phyloP scores from a whole-genome alignment of 768 basidiomycete genomes.

The Lentinula sp. region DNA sequence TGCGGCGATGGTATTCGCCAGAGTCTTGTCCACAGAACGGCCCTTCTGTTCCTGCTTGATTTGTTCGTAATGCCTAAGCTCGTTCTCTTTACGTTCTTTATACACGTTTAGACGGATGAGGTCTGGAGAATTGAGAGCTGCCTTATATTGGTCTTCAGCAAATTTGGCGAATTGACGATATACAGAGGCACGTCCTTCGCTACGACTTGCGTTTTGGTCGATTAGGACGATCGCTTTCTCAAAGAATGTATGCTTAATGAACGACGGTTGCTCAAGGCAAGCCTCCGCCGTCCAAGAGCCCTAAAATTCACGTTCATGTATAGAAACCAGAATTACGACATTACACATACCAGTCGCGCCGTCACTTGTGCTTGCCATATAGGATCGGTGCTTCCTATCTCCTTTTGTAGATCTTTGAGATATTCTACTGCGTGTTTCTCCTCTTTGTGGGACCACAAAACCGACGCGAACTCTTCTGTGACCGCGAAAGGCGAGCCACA shows the following conservation, averaged over 20 bases:
- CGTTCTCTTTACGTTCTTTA: slow-evolving; percentile 62
- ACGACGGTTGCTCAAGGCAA: slow-evolving; percentile 68
- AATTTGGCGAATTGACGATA: slow-evolving; percentile 84
- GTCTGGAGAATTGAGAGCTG: slow-evolving; percentile 64
- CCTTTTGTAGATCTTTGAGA: slow-evolving; percentile 35
- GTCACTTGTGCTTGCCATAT: not conserved
- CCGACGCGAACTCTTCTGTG: slow-evolving; percentile 79
- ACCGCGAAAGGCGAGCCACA: slow-evolving; percentile 39
- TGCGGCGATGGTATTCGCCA: slow-evolving; percentile 30
- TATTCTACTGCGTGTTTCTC: slow-evolving; percentile 77
- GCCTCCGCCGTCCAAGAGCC: slow-evolving; percentile 91
- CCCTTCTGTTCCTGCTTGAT: slow-evolving; percentile 24
- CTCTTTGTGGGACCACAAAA: slow-evolving; percentile 86
- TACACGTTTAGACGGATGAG: slow-evolving; percentile 65
- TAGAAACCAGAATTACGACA: not conserved
- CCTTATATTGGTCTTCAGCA: slow-evolving; percentile 81
- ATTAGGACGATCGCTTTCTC: slow-evolving; percentile 43
- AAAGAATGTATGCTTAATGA: slow-evolving; percentile 70
- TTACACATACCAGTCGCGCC: slow-evolving; percentile 55
- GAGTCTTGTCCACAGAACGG: slow-evolving; percentile 11
- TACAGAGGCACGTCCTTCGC: slow-evolving; percentile 44
- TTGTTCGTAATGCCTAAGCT: slow-evolving; percentile 46
- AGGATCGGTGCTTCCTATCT: slow-evolving; percentile 6
- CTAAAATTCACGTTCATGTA: slow-evolving; percentile 29
- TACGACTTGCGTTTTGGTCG: slow-evolving; percentile 14